Base-by-base conservation (phyloP, 306 rosid species). In the Prunus mongolica region DNA sequence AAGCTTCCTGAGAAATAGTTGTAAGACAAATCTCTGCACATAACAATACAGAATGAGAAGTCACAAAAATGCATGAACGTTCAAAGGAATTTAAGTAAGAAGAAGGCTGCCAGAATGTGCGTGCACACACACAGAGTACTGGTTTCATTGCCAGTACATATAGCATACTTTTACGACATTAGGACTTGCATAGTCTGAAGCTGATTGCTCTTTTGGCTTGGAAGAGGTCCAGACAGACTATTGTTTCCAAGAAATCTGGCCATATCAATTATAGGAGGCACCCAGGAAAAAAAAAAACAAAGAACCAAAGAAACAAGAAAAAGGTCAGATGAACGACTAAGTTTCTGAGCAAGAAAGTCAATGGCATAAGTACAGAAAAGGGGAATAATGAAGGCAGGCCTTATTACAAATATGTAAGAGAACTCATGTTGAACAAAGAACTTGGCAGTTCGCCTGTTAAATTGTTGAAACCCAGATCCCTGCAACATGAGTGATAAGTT, bases 171-270 rank as follows among this genome's bases (percentile, higher is more conserved):
- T 16, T 56, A 18, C 1, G 44, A 13, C 20, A 77, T 2, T 9
- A 41, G 4, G 73, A 58, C 81, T 82, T 77, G 72, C 85, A 82
- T n/a, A 20, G 12, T 54, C 18, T 57, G 27, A 76, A 77, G 75
- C 49, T 1, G 11, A 13, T 46, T 49, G 9, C 45, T 77, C 81
- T 75, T 76, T 72, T 46, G 52, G 74, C 32, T 41, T 14, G 82
- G 81, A 72, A 77, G 81, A 2, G 14, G 52, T 65, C 82, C 85
- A 58, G 79, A 71, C 12, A 82, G 58, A 72, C 79, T 77, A 38
- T 77, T 82, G 78, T 77, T 82, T 58, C 85, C 85, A 77, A 82
- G 85, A 77, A 76, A 82, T 69, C 85, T 82, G 63, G 47, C 14
- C 46, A 77, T 46, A 72, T 27, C 28, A 32, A 22, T 19, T 13